Conservation (phyloP, 805 yeast species). For the Vanderwaltozyma verrucispora region DNA sequence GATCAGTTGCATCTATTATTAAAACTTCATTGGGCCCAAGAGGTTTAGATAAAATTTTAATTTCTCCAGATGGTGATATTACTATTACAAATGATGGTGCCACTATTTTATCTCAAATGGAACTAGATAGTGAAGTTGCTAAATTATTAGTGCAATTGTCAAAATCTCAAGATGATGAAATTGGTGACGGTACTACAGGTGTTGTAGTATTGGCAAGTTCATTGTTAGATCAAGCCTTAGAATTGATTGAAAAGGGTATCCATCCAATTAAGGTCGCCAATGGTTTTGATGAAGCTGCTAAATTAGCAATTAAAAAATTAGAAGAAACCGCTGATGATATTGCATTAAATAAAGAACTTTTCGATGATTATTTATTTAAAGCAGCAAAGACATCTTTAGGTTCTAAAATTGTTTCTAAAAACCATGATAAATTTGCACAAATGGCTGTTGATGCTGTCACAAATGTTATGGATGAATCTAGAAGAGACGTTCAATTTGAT, state of each 20-base stretch:
- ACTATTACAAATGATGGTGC: conserved; percentile 99
- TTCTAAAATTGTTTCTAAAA: conserved; percentile 88
- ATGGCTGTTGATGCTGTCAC: conserved; percentile 97
- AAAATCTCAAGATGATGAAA: conserved; percentile 93
- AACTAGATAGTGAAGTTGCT: conserved; percentile 91
- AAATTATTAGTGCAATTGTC: conserved; percentile 89
- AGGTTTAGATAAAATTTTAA: conserved; percentile 93
- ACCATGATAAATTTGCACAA: conserved; percentile 86
- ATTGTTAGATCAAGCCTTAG: conserved; percentile 85
- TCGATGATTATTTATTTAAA: conserved; percentile 50
- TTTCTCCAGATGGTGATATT: conserved; percentile 94
- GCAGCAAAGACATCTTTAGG: conserved; percentile 95
- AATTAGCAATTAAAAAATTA: conserved; percentile 69
- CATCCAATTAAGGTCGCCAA: conserved; percentile 96
- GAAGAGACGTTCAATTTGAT: conserved; percentile 96
- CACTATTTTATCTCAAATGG: conserved; percentile 92
- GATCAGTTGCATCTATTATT: conserved; percentile 86
- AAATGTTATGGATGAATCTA: conserved; percentile 81
- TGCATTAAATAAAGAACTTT: conserved; percentile 19
- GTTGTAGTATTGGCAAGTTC: conserved; percentile 96
- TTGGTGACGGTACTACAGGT: conserved; percentile 99
- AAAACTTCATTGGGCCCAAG: conserved; percentile 94
- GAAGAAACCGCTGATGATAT: conserved; percentile 67
- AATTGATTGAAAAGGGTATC: conserved; percentile 90
- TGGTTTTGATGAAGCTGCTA: conserved; percentile 96